phyloP scores from a whole-genome alignment of 164 flowering plant genomes.

The Saururus chinensis region DNA sequence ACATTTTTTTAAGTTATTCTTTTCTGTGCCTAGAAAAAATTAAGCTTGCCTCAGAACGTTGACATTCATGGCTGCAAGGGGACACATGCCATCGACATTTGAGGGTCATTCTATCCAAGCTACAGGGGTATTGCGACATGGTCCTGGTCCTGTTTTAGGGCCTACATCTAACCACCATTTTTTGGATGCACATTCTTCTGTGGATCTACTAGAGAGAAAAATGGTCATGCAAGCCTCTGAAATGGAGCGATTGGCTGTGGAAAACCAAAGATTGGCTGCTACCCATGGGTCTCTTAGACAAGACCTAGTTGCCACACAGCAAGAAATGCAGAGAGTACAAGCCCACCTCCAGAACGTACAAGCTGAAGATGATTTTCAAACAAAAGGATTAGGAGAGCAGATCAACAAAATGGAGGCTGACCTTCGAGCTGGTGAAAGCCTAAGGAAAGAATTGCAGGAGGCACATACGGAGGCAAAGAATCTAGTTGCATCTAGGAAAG shows the following conservation, averaged over 20 bases:
- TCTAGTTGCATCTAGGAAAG: conserved; percentile 39
- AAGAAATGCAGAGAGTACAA: conserved; percentile 47
- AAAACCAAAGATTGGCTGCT: conserved; percentile 60
- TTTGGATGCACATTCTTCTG: conserved; percentile 22
- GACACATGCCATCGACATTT: conserved; percentile 26
- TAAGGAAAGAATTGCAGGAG: conserved; percentile 57
- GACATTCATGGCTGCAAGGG: conserved; percentile 53
- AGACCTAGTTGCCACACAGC: conserved; percentile 46
- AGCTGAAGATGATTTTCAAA: conserved; percentile 77
- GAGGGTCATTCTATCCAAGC: conserved; percentile 36
- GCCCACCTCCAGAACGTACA: conserved; percentile 56
- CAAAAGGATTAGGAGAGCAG: conserved; percentile 56
- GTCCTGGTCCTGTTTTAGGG: conserved; percentile 32
- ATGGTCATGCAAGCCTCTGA: conserved; percentile 53
- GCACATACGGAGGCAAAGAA: conserved; percentile 64
- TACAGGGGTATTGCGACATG: conserved; percentile 59
- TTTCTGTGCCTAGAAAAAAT: too few species aligned
- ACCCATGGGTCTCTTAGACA: conserved; percentile 42
- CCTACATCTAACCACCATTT: conserved; percentile 19
- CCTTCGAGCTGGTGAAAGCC: conserved; percentile 43
- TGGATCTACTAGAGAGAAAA: conserved; percentile 42
- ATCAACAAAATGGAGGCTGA: conserved; percentile 63
- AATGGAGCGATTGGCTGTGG: conserved; percentile 47
- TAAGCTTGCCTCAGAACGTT: too few species aligned
- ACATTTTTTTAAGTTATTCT: too few species aligned